phyloP scores from a whole-genome alignment of 306 rosid species.

The Castanea mollissima region DNA sequence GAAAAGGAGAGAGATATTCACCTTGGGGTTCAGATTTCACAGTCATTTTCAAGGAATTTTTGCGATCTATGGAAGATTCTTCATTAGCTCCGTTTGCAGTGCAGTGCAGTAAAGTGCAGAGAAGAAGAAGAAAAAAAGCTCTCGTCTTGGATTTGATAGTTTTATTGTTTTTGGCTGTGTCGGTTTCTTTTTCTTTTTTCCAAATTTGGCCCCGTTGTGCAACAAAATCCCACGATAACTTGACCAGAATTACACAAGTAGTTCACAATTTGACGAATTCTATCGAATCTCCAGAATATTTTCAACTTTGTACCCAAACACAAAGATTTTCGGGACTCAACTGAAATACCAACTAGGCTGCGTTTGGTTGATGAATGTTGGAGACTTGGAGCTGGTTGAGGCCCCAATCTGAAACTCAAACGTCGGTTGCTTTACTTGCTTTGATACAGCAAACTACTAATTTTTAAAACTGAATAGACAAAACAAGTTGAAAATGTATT shows the following conservation, averaged over 20 bases:
- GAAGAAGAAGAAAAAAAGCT: neutral
- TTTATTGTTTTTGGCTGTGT: constrained; percentile 20
- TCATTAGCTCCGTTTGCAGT: constrained; percentile 31
- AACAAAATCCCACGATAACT: constrained; percentile 27
- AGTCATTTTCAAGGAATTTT: constrained; percentile 43
- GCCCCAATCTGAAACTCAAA: constrained; percentile 2
- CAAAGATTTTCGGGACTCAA: neutral
- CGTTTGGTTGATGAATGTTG: neutral
- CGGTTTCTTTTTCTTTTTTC: constrained; percentile 16
- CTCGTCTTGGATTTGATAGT: constrained; percentile 29
- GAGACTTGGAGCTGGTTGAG: neutral
- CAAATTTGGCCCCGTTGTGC: constrained; percentile 33
- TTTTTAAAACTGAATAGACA: neutral
- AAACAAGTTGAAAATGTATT: neutral
- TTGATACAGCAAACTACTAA: neutral
- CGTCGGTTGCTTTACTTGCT: neutral
- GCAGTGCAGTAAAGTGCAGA: constrained; percentile 21
- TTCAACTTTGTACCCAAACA: neutral
- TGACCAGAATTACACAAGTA: constrained; percentile 10
- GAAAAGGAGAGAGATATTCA: constrained; percentile 7
- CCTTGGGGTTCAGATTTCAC: constrained; percentile 35
- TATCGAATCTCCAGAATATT: neutral
- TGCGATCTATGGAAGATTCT: constrained; percentile 35
- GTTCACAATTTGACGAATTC: neutral
- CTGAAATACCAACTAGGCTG: neutral